Evolutionary conservation across 768 basidiomycete genomes (phyloP).

Genomic region (Mycena galopus): DNA sequence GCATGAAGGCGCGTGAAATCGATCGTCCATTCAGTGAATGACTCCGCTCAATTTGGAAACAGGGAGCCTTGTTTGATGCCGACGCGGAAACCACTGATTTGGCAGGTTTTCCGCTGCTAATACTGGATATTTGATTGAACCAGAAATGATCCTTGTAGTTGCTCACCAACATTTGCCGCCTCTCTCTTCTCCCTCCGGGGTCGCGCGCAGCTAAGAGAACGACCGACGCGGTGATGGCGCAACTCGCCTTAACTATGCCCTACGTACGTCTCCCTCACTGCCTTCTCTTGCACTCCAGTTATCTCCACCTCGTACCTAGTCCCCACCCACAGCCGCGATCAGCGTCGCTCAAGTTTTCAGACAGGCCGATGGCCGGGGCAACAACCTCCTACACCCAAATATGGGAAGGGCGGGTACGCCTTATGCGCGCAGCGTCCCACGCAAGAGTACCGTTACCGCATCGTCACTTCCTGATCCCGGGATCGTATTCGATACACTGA

Average conservation of each 20-base stretch:
- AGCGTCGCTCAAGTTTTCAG: conserved; percentile 54
- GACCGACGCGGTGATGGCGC: background rate
- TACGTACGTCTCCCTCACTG: background rate
- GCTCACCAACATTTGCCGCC: background rate
- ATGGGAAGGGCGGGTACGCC: conserved; percentile 65
- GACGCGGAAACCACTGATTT: background rate
- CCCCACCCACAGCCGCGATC: conserved; percentile 32
- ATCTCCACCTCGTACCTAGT: background rate
- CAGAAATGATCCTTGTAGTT: background rate
- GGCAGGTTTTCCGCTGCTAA: background rate
- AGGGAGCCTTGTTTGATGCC: background rate
- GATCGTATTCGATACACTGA: conserved; percentile 71
- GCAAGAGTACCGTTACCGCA: conserved; percentile 48
- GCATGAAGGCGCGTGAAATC: background rate
- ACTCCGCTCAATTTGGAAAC: background rate
- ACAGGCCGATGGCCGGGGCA: conserved; percentile 62
- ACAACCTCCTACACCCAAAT: conserved; percentile 58
- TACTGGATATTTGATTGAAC: background rate
- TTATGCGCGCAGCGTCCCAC: conserved; percentile 66
- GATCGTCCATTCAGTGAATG: background rate
- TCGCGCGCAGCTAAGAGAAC: background rate
- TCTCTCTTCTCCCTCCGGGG: background rate
- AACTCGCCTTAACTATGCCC: background rate
- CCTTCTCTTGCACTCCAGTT: background rate
- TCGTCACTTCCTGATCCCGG: conserved; percentile 66